These are phyloP conservation scores for Coemansia sp. DNA, from an alignment of 192 early-diverging fungal species.

Conservation along the genomic window DNA sequence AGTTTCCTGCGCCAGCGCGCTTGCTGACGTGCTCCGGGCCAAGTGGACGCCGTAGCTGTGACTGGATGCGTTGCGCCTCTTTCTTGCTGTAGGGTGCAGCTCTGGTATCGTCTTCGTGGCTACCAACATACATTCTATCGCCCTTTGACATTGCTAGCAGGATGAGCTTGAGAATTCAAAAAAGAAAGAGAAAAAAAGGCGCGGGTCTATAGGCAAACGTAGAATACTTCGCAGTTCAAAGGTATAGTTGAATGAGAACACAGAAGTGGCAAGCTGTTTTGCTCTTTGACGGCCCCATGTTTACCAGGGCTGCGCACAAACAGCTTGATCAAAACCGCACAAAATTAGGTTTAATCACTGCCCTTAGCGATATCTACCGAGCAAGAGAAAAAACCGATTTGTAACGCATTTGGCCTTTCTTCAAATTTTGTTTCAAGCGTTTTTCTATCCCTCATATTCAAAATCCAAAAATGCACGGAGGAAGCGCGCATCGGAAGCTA, in stretches of 20 bases:
- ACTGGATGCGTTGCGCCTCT: constrained; percentile 21
- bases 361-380: not conserved
- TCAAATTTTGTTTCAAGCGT: not conserved
- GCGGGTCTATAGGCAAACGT: not conserved
- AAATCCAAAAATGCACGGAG: constrained; percentile 33
- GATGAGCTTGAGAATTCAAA: constrained; percentile 2
- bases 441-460: not conserved
- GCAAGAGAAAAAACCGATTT: not conserved
- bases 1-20: constrained; percentile 67
- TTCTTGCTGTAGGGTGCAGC: constrained; percentile 14
- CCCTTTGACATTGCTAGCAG: not conserved
- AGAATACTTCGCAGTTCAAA: not conserved
- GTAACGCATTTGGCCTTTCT: not conserved
- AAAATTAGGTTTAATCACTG: not conserved
- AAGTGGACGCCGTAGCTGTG: constrained; percentile 57
- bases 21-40: constrained; percentile 68
- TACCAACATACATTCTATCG: not conserved
- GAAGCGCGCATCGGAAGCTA: constrained; percentile 41
- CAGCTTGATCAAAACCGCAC: not conserved
- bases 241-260: too few species aligned
- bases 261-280: not conserved
- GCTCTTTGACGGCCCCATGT: not conserved
- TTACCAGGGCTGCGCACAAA: not conserved
- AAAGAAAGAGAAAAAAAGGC: not conserved
- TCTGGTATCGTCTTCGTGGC: not conserved